phyloP scores from a whole-genome alignment of 306 rosid species.

The Comarum palustre region DNA sequence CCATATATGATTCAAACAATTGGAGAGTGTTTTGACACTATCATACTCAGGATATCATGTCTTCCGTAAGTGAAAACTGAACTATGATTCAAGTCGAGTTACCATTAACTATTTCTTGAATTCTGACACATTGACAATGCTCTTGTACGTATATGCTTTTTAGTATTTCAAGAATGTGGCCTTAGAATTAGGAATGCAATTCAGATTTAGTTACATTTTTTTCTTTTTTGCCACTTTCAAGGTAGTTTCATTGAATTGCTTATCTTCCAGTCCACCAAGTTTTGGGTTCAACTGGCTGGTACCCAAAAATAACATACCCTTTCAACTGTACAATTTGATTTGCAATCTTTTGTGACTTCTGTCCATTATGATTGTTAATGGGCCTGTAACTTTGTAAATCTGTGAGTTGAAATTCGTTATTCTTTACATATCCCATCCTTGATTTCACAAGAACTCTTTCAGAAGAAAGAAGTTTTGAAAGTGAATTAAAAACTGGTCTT shows the following conservation, averaged over 20 bases:
- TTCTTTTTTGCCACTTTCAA: background rate
- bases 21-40: background rate
- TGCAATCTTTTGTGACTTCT: background rate
- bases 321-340: background rate
- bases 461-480: background rate
- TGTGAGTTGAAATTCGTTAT: background rate
- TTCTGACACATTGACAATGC: background rate
- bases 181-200: background rate
- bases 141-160: background rate
- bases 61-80: background rate
- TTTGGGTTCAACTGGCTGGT: too few relatives aligned
- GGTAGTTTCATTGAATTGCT: background rate
- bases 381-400: background rate
- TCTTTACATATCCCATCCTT: background rate
- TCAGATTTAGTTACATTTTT: background rate
- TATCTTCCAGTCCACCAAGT: background rate
- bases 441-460: background rate
- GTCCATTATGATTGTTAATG: background rate
- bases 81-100: background rate
- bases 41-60: background rate
- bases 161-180: background rate
- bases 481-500: background rate
- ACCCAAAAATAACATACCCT: too few relatives aligned
- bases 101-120: background rate
- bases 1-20: too few relatives aligned